Evolutionary conservation across 768 basidiomycete species (phyloP), one percentile per base, ranked within the genome.

Genomic region (Daedaleopsis sinensis): DNA sequence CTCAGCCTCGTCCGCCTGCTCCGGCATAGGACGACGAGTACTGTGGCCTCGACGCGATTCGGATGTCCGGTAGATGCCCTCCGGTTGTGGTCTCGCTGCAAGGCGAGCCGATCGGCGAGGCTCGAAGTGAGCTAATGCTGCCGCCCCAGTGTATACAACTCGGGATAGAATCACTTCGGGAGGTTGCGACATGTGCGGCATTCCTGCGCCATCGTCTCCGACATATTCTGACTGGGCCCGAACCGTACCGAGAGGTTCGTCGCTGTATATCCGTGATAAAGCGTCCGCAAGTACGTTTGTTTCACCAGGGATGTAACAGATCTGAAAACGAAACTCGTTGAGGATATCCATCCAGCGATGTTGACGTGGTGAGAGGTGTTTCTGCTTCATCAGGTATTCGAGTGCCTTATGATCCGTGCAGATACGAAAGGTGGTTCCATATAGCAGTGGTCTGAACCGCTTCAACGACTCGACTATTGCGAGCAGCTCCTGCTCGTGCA

Each of bases 391-490:
- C 1, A 69, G 44, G 18, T 46, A 35, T 7, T 51, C 54, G 11
- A 69, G 39, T 3, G 50, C 53, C 49, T 63, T 62, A 43, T 69
- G 66, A 46, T 69, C 68, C 2, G 67, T 66, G 21, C 50, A 57
- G 15, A 67, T 53, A 1, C 58, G 39, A 43, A 69, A 68, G 8
- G 42, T 47, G 15, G 55, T 39, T 16, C 68, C 68, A 11, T 49
- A 52, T 5, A 69, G 64, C 13, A 62, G 21, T 2, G 46, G 38
- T 10, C 53, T 21, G 21, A 54, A 55, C 64, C 72, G 73, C 50
- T 75, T 77, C 46, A 81, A 58, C 0, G 77, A 71, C 46, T 80
- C 77, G 0, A 82, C 65, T 0, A 75, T 73, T 0, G 71, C 71
- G 12, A 74, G 55, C 12, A 73, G 44, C 38, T 80, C 79, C 11